phyloP scores from a whole-genome alignment of 768 basidiomycete genomes.

The Boletus edulis region DNA sequence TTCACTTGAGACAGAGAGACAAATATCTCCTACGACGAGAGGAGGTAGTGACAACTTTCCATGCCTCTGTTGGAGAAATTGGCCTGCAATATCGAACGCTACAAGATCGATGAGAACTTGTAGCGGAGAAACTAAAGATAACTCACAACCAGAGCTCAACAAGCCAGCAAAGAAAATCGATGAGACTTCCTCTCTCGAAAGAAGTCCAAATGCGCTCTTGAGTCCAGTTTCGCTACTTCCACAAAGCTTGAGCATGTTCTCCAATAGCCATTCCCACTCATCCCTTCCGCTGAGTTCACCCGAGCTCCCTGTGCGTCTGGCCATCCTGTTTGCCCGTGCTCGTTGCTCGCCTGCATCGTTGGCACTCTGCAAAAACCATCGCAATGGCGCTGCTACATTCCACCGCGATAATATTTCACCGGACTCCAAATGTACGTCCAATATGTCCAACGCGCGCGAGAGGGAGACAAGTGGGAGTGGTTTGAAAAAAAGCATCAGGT shows the following conservation, averaged over 20 bases:
- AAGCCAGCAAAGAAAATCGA: conserved; percentile 87
- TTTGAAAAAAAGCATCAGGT: conserved; percentile 79
- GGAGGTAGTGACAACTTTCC: conserved; percentile 47
- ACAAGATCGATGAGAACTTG: conserved; percentile 9
- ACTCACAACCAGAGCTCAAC: conserved; percentile 85
- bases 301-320: conserved; percentile 59
- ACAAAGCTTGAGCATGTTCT: conserved; percentile 86
- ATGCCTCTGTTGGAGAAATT: conserved; percentile 50
- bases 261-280: conserved; percentile 85
- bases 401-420: conserved; percentile 91
- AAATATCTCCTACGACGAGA: conserved; percentile 68
- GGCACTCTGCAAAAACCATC: conserved; percentile 88
- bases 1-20: conserved; percentile 78
- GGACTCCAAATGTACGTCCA: conserved; percentile 92
- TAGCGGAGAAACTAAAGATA: not conserved
- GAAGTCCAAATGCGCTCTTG: conserved; percentile 76
- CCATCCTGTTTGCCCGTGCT: conserved; percentile 85
- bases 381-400: conserved; percentile 76
- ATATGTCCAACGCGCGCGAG: conserved; percentile 81
- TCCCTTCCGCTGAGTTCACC: conserved; percentile 57
- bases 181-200: conserved; percentile 67
- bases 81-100: conserved; percentile 71
- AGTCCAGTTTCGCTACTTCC: conserved; percentile 59
- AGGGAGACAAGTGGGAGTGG: conserved; percentile 72
- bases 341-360: conserved; percentile 66